Evolutionary conservation across 148 eudicot genomes (phyloP).

Genomic region (Vaccinium vitisidaea): DNA sequence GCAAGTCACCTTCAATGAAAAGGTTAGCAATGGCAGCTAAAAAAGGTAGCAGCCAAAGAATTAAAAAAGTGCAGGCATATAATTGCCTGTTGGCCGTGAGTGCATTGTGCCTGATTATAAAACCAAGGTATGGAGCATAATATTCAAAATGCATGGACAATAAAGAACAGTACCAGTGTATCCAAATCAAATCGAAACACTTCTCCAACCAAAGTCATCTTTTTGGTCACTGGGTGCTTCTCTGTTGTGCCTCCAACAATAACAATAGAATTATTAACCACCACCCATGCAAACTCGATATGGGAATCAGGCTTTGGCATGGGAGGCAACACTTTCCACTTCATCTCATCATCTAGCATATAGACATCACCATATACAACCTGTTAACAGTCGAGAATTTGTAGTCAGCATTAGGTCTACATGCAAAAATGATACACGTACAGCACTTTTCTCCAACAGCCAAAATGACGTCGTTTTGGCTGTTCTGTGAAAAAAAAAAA

Average conservation of each 20-base stretch:
- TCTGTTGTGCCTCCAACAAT: conserved; percentile 97
- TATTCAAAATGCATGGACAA: not conserved
- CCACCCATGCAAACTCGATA: conserved; percentile 92
- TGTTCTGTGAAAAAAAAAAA: too few relatives aligned
- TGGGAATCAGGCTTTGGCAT: conserved; percentile 99
- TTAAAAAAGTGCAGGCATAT: not conserved
- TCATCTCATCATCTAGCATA: conserved; percentile 94
- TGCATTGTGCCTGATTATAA: not conserved
- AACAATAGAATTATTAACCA: conserved; percentile 70
- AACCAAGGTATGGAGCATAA: not conserved
- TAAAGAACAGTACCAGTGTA: conserved; percentile 49
- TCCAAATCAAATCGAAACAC: conserved; percentile 69
- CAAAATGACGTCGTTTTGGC: too few relatives aligned
- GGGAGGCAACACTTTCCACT: conserved; percentile 88
- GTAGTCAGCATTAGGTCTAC: not conserved
- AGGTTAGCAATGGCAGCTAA: not conserved
- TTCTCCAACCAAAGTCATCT: conserved; percentile 84
- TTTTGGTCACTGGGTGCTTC: conserved; percentile 87
- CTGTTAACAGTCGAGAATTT: conserved; percentile 32
- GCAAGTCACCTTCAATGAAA: not conserved
- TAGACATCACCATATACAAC: conserved; percentile 84
- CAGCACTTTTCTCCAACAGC: too few relatives aligned
- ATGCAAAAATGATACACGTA: too few relatives aligned
- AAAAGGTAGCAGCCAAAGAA: conserved; percentile 9
- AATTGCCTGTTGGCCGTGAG: not conserved